Conservation (phyloP, 345 rosid species). For the Camelina laxa region DNA sequence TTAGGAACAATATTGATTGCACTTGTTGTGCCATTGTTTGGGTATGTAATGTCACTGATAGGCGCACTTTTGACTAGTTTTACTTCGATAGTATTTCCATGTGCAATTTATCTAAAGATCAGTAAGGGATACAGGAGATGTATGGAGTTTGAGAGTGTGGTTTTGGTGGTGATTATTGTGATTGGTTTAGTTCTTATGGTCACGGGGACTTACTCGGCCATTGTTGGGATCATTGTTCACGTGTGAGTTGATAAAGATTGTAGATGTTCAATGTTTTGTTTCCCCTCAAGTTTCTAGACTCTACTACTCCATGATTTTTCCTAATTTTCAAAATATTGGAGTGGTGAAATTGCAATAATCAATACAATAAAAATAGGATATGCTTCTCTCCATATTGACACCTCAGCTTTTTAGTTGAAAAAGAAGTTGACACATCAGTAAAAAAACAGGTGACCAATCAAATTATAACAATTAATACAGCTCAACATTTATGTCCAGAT, state of each 20-base stretch:
- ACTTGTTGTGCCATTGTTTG: slow-evolving; percentile 26
- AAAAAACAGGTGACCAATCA: too few relatives aligned
- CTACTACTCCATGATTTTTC: too few relatives aligned
- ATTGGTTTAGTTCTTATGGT: slow-evolving; percentile 27
- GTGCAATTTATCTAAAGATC: slow-evolving; percentile 13
- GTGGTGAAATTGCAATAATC: too few relatives aligned
- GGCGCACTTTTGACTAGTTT: slow-evolving; percentile 13
- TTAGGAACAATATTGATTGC: slow-evolving; percentile 19
- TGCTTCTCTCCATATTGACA: too few relatives aligned
- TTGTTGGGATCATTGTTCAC: slow-evolving; percentile 21
- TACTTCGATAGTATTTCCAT: slow-evolving; percentile 23
- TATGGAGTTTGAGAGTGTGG: slow-evolving; percentile 24
- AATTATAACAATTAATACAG: too few relatives aligned
- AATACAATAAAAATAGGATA: too few relatives aligned
- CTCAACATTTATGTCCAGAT: too few relatives aligned
- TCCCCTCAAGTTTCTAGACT: too few relatives aligned
- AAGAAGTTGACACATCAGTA: too few relatives aligned
- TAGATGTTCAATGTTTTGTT: too few relatives aligned
- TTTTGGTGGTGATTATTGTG: slow-evolving; percentile 8
- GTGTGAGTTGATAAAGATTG: not conserved
- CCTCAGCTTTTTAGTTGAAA: too few relatives aligned
- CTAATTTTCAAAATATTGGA: too few relatives aligned
- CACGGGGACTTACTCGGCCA: slow-evolving; percentile 26
- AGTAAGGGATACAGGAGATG: not conserved
- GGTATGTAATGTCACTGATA: slow-evolving; percentile 26